Evolutionary conservation across 2,329 filamentous ascomycete species (phyloP).

Genomic region (Alternaria sp.): DNA sequence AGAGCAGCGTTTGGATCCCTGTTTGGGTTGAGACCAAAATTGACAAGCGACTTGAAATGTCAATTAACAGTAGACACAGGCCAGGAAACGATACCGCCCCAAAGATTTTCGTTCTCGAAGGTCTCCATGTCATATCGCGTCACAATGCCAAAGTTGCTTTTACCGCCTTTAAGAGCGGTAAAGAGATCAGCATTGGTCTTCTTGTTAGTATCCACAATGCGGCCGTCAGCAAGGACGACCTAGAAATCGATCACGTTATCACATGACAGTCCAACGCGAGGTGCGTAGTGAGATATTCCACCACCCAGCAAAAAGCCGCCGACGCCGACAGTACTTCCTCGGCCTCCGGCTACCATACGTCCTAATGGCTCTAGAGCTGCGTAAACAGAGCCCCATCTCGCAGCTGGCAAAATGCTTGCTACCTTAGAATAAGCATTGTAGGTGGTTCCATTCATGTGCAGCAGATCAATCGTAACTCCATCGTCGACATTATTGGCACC

Average conservation of each 20-base stretch:
- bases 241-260: conserved; percentile 42
- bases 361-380: conserved; percentile 31
- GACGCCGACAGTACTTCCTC: conserved; percentile 38
- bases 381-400: conserved; percentile 31
- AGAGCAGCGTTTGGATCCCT: conserved; percentile 26
- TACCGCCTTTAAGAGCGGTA: conserved; percentile 44
- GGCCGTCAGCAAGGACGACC: conserved; percentile 48
- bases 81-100: conserved; percentile 27
- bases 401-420: conserved; percentile 24
- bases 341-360: conserved; percentile 38
- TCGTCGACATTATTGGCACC: conserved; percentile 39
- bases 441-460: conserved; percentile 28
- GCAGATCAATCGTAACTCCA: conserved; percentile 39
- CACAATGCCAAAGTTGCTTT: conserved; percentile 41
- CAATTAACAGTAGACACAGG: conserved; percentile 9
- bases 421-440: neutral
- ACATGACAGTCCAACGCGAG: conserved; percentile 32
- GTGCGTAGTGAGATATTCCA: conserved; percentile 35
- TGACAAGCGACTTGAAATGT: conserved; percentile 27
- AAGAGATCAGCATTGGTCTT: conserved; percentile 51
- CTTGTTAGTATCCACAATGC: conserved; percentile 50
- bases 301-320: conserved; percentile 42
- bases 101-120: conserved; percentile 34
- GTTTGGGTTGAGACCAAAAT: conserved; percentile 17
- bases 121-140: conserved; percentile 29